phyloP scores from a whole-genome alignment of 176 grass and related monocot genomes.

The Miscanthus lutarioriparius region DNA sequence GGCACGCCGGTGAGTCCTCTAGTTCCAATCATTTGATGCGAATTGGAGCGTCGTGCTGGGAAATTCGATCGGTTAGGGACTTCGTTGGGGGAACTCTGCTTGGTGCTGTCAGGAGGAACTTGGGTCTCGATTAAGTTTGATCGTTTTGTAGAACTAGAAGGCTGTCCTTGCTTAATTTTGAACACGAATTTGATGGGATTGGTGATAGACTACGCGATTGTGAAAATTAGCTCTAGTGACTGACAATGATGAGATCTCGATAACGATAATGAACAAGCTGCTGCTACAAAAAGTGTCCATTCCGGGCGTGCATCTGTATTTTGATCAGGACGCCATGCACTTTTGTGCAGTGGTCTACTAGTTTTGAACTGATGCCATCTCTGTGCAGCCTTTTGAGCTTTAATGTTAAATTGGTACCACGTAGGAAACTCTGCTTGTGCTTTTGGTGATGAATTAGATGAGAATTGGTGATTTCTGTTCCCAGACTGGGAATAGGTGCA shows the following conservation, averaged over 20 bases:
- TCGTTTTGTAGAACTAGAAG: background rate
- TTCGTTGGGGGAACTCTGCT: background rate
- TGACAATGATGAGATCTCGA: background rate
- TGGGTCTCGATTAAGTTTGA: background rate
- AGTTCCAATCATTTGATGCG: background rate
- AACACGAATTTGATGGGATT: background rate
- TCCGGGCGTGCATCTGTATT: background rate
- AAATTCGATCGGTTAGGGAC: background rate
- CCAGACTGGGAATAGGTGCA: background rate
- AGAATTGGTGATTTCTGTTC: background rate
- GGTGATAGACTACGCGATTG: background rate
- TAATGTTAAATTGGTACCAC: background rate
- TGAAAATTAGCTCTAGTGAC: background rate
- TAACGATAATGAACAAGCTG: background rate
- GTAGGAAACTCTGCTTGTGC: background rate
- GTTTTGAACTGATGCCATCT: background rate
- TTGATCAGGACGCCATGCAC: background rate
- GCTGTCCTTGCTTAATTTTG: background rate
- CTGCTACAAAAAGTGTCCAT: background rate
- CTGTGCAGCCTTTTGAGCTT: background rate
- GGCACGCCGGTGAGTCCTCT: constrained; percentile 61
- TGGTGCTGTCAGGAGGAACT: background rate
- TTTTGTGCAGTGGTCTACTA: background rate
- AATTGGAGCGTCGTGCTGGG: background rate
- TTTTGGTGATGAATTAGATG: background rate